Evolutionary conservation across 306 rosid species (phyloP).

Genomic region (Malus orientalis): DNA sequence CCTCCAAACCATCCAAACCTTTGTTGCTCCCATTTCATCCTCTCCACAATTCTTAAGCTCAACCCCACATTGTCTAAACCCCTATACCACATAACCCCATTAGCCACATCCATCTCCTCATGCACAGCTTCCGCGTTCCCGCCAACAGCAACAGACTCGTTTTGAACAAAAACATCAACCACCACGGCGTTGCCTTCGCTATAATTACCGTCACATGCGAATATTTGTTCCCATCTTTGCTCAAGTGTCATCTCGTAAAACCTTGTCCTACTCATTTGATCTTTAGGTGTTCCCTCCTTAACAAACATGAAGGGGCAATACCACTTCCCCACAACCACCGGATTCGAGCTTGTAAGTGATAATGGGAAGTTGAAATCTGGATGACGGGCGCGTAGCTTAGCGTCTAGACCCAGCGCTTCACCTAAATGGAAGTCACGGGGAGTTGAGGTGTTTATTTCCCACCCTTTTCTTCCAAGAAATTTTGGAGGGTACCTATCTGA

Average conservation of each 20-base stretch:
- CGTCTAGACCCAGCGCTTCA: slow-evolving; percentile 26
- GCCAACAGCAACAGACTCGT: slow-evolving; percentile 25
- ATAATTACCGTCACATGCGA: background rate
- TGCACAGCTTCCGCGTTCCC: slow-evolving; percentile 25
- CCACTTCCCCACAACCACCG: slow-evolving; percentile 30
- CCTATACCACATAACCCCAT: slow-evolving; percentile 40
- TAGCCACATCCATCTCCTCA: slow-evolving; percentile 6
- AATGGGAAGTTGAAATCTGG: slow-evolving; percentile 22
- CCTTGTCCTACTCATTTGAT: slow-evolving; percentile 36
- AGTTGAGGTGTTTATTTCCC: background rate
- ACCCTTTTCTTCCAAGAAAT: slow-evolving; percentile 15
- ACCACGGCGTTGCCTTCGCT: background rate
- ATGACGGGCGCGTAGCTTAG: slow-evolving; percentile 5
- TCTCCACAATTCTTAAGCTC: slow-evolving; percentile 42
- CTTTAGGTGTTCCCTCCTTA: slow-evolving; percentile 44
- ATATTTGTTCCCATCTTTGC: slow-evolving; percentile 34
- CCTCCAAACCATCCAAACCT: slow-evolving; percentile 34
- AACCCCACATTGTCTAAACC: slow-evolving; percentile 34
- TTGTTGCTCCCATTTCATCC: slow-evolving; percentile 45
- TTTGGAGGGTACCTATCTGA: slow-evolving; percentile 25
- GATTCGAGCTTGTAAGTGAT: background rate
- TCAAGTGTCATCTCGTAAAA: slow-evolving; percentile 52
- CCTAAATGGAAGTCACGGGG: slow-evolving; percentile 10
- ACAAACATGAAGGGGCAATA: slow-evolving; percentile 59
- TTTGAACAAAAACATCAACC: slow-evolving; percentile 7